These are phyloP conservation scores for Fusarium tjaetaba DNA, from an alignment of 2,329 filamentous ascomycete species.

Conservation along the genomic window DNA sequence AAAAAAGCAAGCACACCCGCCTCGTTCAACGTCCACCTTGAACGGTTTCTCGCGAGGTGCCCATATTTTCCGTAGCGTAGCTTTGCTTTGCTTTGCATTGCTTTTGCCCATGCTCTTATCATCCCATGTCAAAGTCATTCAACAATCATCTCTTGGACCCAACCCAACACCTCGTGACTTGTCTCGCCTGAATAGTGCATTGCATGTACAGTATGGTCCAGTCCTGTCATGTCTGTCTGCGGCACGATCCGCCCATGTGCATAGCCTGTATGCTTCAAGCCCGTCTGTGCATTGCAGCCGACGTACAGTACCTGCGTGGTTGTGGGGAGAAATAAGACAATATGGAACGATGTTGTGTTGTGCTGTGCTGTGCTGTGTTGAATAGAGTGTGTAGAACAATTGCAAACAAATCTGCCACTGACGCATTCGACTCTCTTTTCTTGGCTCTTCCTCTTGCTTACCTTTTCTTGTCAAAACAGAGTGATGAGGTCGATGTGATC, in stretches of 20 bases:
- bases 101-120: slow-evolving; percentile 1
- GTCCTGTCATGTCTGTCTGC: neutral
- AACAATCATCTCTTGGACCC: neutral
- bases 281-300: slow-evolving; percentile 16
- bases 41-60: neutral
- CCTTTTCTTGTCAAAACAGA: slow-evolving; percentile 5
- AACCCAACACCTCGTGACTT: neutral
- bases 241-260: slow-evolving; percentile 26
- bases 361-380: slow-evolving; percentile 1
- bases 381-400: neutral
- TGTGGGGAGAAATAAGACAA: slow-evolving; percentile 17
- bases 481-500: neutral
- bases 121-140: neutral
- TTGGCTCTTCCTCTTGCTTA: slow-evolving; percentile 24
- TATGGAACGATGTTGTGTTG: slow-evolving; percentile 11
- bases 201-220: neutral
- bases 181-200: slow-evolving; percentile 29
- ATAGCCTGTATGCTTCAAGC: slow-evolving; percentile 16
- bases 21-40: neutral
- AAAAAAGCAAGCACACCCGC: neutral
- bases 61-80: neutral
- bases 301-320: slow-evolving; percentile 26
- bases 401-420: slow-evolving; percentile 24
- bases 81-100: neutral
- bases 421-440: slow-evolving; percentile 1